Evolutionary conservation across 129 eudicot species (phyloP), one percentile per base, ranked within the genome.

Genomic region (Flaveria ramosissima): DNA sequence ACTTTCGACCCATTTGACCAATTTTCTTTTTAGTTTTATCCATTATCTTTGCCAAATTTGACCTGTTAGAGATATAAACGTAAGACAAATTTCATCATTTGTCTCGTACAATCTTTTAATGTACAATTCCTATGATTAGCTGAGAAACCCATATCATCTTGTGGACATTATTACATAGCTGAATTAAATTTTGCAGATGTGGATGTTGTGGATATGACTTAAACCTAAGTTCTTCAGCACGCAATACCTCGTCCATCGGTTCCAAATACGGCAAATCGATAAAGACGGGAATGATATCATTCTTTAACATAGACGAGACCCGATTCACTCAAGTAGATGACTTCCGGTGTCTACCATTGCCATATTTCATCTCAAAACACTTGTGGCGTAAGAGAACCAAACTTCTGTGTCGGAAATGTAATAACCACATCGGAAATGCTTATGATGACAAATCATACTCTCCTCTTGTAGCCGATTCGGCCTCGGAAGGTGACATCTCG

Each of bases 201-300:
- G 98, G 98, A 68, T 83, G 88, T 64, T 93, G 98, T 41, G 98
- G 97, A 55, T 88, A 88, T 80, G 97, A 88, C 52, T 78, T 93
- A 47, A 90, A 90, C 83, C 76, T 93, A 71, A 93, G 90, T 72
- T 93, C 97, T 12, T 93, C 95, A 14, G 82, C 85, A 66, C 94
- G 97, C 61, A 90, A 90, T 47, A 93, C 97, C 13, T 82, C 95
- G 15, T 81, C 89, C 41, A 88, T 93, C 13, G 96, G 98, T 61
- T 90, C 96, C n/a, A 87, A 93, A 74, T 93, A 93, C 46, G 89
- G 91, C 9, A 93, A 93, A 85, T 90, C 89, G n/a, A 93, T 93
- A 48, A 93, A 85, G 77, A 87, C 83, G 17, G 97, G 97, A 57
- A 85, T 84, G 61, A 88, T 93, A 48, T 88, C 97, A 2, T 93